Base-by-base conservation (phyloP, 1,284 basidiomycete species). In the Quambalaria eucalypti region DNA sequence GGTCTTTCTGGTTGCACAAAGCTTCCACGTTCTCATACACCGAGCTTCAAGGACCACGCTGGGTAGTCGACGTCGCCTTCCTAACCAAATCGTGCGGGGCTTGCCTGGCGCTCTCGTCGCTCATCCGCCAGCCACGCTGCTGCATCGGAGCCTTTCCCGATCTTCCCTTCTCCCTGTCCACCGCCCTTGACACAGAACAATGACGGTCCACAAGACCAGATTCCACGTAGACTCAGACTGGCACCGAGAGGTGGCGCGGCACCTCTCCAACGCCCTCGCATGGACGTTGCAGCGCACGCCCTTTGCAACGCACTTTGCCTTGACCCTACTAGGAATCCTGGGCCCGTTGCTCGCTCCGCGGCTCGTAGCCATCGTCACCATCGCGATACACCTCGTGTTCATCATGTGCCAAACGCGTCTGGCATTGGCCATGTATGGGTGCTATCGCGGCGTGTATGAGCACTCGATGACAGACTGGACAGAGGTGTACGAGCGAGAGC, bases 201-300 rank as follows among this genome's bases (percentile, higher is more conserved):
- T n/a, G n/a, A n/a, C n/a, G n/a, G n/a, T n/a, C n/a, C n/a, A n/a
- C n/a, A n/a, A n/a, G n/a, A n/a, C n/a, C n/a, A n/a, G n/a, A n/a
- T n/a, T n/a, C n/a, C n/a, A n/a, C n/a, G n/a, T n/a, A n/a, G n/a
- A n/a, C n/a, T n/a, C n/a, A n/a, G n/a, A n/a, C n/a, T n/a, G n/a
- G n/a, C n/a, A n/a, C n/a, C n/a, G n/a, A n/a, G 14, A 30, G 8
- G 46, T 25, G 14, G 46, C 46, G 10, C 8, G 16, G 12, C 6
- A 9, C 25, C 9, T 48, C 25, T 49, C 50, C 31, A 10, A 16
- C 6, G 38, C 50, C 0, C 57, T 67, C 54, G 47, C 51, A 26
- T 52, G 33, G 54, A 38, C 62, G 25, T 56, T 73, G 21, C 73
- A 76, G 56, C 67, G 73, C 1, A 38, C 68, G 16, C 71, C 73